Conservation (phyloP, 176 grass and related monocot species). For the Cenchrus purpureus region DNA sequence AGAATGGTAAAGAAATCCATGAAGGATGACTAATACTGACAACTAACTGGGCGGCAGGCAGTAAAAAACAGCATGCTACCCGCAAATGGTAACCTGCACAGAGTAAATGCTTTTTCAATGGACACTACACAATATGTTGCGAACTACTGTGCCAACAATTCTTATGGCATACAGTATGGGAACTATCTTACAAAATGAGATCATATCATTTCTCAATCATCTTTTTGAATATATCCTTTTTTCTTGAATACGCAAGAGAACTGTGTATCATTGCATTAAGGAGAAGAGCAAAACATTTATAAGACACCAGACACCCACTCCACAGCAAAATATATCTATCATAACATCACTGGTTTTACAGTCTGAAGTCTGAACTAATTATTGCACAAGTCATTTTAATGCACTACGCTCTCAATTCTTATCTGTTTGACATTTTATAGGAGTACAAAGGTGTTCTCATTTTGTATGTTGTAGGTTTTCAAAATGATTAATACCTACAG, state of each 20-base stretch:
- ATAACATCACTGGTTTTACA: neutral
- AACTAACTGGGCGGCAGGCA: slow-evolving; percentile 88
- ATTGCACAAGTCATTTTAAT: slow-evolving; percentile 17
- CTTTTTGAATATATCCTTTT: neutral
- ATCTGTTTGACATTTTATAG: neutral
- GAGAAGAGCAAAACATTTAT: too few relatives aligned
- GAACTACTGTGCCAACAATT: slow-evolving; percentile 32
- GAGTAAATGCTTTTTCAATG: slow-evolving; percentile 44
- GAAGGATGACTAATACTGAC: slow-evolving; percentile 94
- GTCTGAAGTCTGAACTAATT: slow-evolving; percentile 17
- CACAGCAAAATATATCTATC: neutral
- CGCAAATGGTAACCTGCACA: slow-evolving; percentile 86
- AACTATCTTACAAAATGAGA: neutral
- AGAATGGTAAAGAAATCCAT: slow-evolving; percentile 95
- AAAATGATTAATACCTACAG: neutral
- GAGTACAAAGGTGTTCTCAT: neutral
- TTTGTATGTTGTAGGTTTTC: neutral
- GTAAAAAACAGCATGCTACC: slow-evolving; percentile 81
- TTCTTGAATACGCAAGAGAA: too few relatives aligned
- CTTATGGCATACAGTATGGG: slow-evolving; percentile 11
- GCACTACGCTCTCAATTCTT: neutral
- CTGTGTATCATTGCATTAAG: too few relatives aligned
- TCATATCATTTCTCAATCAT: slow-evolving; percentile 12
- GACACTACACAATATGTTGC: slow-evolving; percentile 25
- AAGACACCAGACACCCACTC: too few relatives aligned